Base-by-base conservation (phyloP, 495 filamentous ascomycete genomes). In the Talaromyces borbonicus region DNA sequence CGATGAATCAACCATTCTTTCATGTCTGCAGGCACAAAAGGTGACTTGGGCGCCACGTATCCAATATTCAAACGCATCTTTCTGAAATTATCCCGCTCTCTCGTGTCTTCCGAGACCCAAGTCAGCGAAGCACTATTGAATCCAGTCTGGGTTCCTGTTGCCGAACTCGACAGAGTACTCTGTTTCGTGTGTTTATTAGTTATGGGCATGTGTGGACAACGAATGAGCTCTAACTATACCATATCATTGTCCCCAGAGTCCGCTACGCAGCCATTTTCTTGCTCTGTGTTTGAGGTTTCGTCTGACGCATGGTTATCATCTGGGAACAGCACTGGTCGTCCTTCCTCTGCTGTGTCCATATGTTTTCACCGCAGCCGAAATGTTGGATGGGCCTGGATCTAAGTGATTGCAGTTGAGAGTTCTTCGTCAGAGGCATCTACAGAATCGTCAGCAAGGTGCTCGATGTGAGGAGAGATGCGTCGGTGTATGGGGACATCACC, bases 1-100 rank as follows among this genome's bases (percentile, higher is more conserved):
- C 52, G 50, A 27, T 56, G 53, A 12, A n/a, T 12, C 22, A 63
- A 15, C 47, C 53, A 63, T 12, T 47, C 52, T 2, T 48, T 23
- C 30, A 53, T 52, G n/a, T 43, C 50, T 7, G 23, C 19, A 15
- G 59, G 56, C 20, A 60, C 41, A 23, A 54, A 53, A 2, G 56
- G 56, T 12, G 56, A 58, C 14, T 49, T 42, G 8, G 46, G 53
- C 9, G 51, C 41, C 33, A 63, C 41, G 8, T 50, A 41, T 41
- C 51, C 37, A 0, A 62, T 35, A 24, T 52, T 51, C 4, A 26
- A 32, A 16, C 49, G 32, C 23, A 56, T 26, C 32, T 26, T 31
- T 18, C 37, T 26, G 49, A 56, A 64, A 22, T 27, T 49, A 33
- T 57, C 56, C 30, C 52, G 31, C 33, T 54, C 52, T 20, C 33